Base-by-base conservation (phyloP, 192 early-diverging fungal genomes). In the Entomortierella lignicola region DNA sequence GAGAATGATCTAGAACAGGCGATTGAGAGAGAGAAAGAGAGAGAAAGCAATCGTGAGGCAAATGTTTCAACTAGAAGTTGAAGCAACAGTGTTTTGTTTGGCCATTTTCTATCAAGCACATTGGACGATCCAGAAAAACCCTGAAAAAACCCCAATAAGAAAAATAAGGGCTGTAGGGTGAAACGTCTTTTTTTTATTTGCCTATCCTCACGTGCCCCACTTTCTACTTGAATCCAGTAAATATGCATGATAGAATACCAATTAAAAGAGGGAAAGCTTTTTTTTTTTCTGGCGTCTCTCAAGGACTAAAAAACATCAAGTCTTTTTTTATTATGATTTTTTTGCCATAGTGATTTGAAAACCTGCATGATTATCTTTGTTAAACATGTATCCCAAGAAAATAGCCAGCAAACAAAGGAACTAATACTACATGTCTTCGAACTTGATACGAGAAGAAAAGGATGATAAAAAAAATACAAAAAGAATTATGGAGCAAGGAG, bases 321-420 rank as follows among this genome's bases (percentile, higher is more conserved):
- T 53, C 21, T 20, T 63, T 53, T 52, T 39, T 83, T 48, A 82
- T 79, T 52, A 72, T 74, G n/a, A 81, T 83, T 63, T 84, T 52
- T 55, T 23, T 51, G 8, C 7, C 18, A 51, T 7, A 18, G 50
- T 25, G 25, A 51, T 20, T 23, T 23, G 20, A 51, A 20, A 51
- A 23, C 50, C 50, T 20, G 25, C 50, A 25, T 51, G 13, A 15
- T 55, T 23, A 26, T 30, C 13, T 54, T 72, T 54, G n/a, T 57
- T 39, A 51, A 25, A 34, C 44, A 58, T 43, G n/a, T 37, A 25
- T 65, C 51, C 51, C 54, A 60, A 69, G 47, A 66, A 31, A 66
- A 70, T 69, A 20, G 57, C 52, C 73, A 59, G 66, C 37, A 48
- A 48, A 43, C 34, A 42, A 58, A 71, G 18, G 23, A 56, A 64